phyloP scores from a whole-genome alignment of 2,329 filamentous ascomycete species.

The Ceratocystis smalleyi region DNA sequence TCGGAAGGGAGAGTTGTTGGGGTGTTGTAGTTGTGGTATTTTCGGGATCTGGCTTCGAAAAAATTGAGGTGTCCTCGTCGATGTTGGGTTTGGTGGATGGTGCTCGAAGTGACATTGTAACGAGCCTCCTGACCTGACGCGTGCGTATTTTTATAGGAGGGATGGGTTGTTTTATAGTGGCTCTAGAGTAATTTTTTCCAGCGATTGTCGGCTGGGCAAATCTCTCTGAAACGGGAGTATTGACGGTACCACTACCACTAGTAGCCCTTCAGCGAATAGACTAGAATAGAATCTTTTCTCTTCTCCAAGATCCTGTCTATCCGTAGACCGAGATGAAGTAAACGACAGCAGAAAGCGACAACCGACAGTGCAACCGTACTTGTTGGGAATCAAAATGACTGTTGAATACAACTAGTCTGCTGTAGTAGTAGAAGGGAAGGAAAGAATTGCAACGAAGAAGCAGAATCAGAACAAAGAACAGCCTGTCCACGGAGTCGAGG shows the following conservation, averaged over 20 bases:
- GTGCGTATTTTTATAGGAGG: background rate
- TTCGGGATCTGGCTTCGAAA: background rate
- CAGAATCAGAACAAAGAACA: background rate
- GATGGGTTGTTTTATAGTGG: background rate
- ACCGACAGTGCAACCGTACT: too few species aligned
- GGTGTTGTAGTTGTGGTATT: background rate
- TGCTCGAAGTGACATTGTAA: slow-evolving; percentile 2
- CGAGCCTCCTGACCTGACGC: background rate
- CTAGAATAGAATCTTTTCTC: background rate
- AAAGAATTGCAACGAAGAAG: background rate
- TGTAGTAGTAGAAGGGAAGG: background rate
- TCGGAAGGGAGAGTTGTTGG: background rate
- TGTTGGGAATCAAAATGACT: too few species aligned
- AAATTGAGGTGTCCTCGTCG: slow-evolving; percentile 6
- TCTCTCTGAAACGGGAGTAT: background rate
- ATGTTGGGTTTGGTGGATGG: background rate
- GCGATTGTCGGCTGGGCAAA: background rate
- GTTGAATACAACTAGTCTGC: too few species aligned
- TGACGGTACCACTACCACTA: background rate
- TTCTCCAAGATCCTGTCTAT: background rate
- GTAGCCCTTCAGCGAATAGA: background rate
- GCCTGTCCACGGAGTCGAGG: background rate
- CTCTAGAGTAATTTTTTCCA: background rate
- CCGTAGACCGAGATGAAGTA: background rate
- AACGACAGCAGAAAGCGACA: background rate